A percentile compares a stretch with the other conserved stretches of the same genome.
Evolutionary conservation across 1,284 basidiomycete genomes (phyloP).

Genomic region (Mycena sp.): DNA sequence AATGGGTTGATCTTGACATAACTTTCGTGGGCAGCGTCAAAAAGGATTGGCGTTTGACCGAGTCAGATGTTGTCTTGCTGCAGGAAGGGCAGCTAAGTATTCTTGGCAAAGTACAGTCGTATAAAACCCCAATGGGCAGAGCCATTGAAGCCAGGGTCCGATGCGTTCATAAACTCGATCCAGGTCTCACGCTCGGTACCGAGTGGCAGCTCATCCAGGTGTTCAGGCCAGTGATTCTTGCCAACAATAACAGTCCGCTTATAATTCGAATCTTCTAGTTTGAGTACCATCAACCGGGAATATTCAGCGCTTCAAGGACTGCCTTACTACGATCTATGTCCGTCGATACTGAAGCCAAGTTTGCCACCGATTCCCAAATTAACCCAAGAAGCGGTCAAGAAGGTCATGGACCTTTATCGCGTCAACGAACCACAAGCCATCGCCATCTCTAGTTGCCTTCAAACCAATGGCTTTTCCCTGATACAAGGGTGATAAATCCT

Average conservation of each 20-base stretch:
- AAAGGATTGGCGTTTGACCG: constrained; percentile 79
- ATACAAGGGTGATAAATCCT: constrained; percentile 85
- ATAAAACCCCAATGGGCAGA: constrained; percentile 60
- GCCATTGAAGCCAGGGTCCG: constrained; percentile 19
- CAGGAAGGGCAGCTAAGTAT: constrained; percentile 60
- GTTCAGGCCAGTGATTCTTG: constrained; percentile 65
- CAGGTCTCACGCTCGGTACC: constrained; percentile 69
- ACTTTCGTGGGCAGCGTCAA: constrained; percentile 63
- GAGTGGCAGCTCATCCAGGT: constrained; percentile 85
- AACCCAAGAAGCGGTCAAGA: constrained; percentile 64
- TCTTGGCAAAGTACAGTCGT: constrained; percentile 86
- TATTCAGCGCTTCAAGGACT: constrained; percentile 89
- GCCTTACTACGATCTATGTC: constrained; percentile 83
- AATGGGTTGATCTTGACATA: constrained; percentile 80
- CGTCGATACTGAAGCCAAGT: constrained; percentile 75
- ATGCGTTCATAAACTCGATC: constrained; percentile 47
- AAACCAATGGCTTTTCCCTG: constrained; percentile 84
- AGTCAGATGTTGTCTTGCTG: constrained; percentile 84
- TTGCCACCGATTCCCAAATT: constrained; percentile 60
- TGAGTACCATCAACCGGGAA: constrained; percentile 93
- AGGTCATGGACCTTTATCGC: constrained; percentile 76
- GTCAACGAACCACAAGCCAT: constrained; percentile 96
- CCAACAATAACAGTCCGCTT: background rate
- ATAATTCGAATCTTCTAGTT: constrained; percentile 52
- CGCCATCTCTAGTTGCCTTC: constrained; percentile 85